Base-by-base conservation (phyloP, 805 yeast species). In the Teunomyces panamensis region DNA sequence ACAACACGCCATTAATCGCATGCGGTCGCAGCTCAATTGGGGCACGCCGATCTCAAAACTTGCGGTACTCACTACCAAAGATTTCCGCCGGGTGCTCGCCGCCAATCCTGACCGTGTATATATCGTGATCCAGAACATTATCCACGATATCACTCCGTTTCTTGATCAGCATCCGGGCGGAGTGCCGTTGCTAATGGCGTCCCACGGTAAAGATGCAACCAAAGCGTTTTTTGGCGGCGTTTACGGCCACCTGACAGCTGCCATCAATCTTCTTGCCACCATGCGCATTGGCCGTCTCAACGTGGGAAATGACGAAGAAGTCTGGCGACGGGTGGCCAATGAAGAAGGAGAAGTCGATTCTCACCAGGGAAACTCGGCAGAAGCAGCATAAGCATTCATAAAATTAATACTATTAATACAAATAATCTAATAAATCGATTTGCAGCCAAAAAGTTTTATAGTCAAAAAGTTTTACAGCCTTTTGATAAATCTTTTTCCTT, bases 101-200 rank as follows among this genome's bases (percentile, higher is more conserved):
- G 50, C 64, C 7, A 80, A 66, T 49, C 57, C 60, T 67, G 80
- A 68, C 64, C 73, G 61, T 64, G 83, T 85, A 28, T 77, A 89
- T 53, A 89, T 89, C 27, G 88, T 89, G 10, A 89, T 91, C 42
- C 87, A 88, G 39, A 96, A 96, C 32, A 89, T 92, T 44, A 94
- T 91, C 24, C 97, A 92, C 66, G 97, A 91, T 63, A 87, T 92
- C 9, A 84, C 96, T 4, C 95, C 94, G 27, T 91, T 91, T 64
- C 83, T 90, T 63, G 84, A 85, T 56, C 89, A 88, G 59, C 98
- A 91, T 66, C 98, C 98, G 1, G 98, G 98, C 55, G 98, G 98
- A 1, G 67, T 82, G 29, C 84, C 91, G 4, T 75, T 91, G 44
- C 81, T 91, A 47, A 74, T 74, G 53, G 83, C 94, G 0, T 87